Evolutionary conservation across 768 basidiomycete genomes (phyloP).

Genomic region (Lactarius sp.): DNA sequence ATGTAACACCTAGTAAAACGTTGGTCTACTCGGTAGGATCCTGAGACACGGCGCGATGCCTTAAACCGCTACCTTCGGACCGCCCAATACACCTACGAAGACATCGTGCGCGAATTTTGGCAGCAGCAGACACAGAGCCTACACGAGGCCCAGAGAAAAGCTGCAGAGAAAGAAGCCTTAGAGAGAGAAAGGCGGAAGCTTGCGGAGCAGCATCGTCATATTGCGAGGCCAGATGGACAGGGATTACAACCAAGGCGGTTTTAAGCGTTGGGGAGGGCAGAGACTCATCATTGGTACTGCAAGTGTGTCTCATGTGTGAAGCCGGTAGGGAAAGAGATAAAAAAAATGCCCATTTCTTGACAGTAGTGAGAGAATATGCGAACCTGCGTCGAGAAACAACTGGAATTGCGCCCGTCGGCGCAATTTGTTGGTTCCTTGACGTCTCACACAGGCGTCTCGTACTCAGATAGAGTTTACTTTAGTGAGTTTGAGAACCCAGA

Average conservation of each 20-base stretch:
- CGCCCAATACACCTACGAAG: constrained; percentile 14
- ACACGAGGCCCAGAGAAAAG: constrained; percentile 11
- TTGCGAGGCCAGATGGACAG: constrained; percentile 11
- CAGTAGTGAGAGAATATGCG: too few relatives aligned
- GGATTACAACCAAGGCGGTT: constrained; percentile 13
- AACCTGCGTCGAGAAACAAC: too few relatives aligned
- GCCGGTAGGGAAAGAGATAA: too few relatives aligned
- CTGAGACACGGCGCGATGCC: constrained; percentile 9
- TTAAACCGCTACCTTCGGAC: constrained; percentile 14
- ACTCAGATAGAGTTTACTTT: neutral
- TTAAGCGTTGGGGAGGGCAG: neutral
- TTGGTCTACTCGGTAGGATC: constrained; percentile 2
- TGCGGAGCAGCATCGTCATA: constrained; percentile 11
- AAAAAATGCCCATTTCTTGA: too few relatives aligned
- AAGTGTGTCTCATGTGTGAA: neutral
- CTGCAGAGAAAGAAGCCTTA: constrained; percentile 6
- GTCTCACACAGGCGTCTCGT: neutral
- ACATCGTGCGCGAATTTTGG: constrained; percentile 9
- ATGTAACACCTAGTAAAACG: neutral
- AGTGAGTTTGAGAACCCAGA: neutral
- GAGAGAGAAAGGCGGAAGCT: constrained; percentile 13
- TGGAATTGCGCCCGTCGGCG: neutral
- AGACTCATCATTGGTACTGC: neutral
- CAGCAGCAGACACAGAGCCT: constrained; percentile 13
- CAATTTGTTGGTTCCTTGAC: neutral